phyloP scores from a whole-genome alignment of 345 rosid genomes.

The Eucalyptus erythrocorys region DNA sequence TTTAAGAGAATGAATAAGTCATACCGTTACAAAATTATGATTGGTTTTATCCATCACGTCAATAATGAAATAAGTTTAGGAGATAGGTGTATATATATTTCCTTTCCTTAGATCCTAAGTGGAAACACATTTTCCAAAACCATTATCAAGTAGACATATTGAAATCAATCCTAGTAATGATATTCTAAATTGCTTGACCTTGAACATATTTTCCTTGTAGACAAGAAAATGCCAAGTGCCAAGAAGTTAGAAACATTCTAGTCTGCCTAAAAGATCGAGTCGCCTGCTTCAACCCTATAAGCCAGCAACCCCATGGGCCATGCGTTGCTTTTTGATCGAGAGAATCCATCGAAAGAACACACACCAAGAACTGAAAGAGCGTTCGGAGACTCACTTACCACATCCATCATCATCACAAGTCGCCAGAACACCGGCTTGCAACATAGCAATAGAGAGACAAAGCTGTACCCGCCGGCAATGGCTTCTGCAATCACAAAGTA shows the following conservation, averaged over 20 bases:
- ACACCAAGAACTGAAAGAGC: not conserved
- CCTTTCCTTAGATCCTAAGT: rapidly evolving
- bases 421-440: constrained; percentile 8
- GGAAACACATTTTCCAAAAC: not conserved
- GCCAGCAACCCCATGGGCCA: not conserved
- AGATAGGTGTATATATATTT: not conserved
- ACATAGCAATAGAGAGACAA: constrained; percentile 13
- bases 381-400: constrained; percentile 5
- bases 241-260: not conserved
- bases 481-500: constrained; percentile 42
- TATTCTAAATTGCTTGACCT: not conserved
- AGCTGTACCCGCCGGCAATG: constrained; percentile 24
- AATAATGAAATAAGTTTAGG: rapidly evolving
- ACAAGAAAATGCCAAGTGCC: not conserved
- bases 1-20: rapidly evolving
- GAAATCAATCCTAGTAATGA: not conserved
- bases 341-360: not conserved
- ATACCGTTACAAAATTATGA: not conserved
- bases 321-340: too few species aligned
- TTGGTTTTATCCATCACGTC: not conserved
- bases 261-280: not conserved
- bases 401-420: constrained; percentile 19
- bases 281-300: not conserved
- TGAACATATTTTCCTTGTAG: not conserved
- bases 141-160: not conserved